Conservation (phyloP, 2,329 filamentous ascomycete species). For the Fusarium tanahbumbuense region DNA sequence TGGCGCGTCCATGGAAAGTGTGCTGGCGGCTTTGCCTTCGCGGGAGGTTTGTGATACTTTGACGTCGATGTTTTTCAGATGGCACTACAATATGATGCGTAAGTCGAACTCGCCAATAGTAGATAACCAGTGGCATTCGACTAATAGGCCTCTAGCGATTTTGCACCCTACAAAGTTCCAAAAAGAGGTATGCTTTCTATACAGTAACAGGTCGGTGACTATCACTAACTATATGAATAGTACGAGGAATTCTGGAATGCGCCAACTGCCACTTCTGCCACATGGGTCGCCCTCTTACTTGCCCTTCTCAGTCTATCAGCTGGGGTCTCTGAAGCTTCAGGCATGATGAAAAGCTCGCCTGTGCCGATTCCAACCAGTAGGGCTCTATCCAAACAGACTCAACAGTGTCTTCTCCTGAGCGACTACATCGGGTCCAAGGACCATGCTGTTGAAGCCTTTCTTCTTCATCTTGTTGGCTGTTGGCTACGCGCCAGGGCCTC, state of each 20-base stretch:
- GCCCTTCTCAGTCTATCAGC: slow-evolving; percentile 56
- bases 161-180: slow-evolving; percentile 48
- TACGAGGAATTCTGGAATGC: slow-evolving; percentile 59
- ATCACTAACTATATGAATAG: slow-evolving; percentile 21
- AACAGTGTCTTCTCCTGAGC: slow-evolving; percentile 58
- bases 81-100: slow-evolving; percentile 43
- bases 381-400: slow-evolving; percentile 46
- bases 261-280: slow-evolving; percentile 41
- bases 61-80: slow-evolving; percentile 49
- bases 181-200: slow-evolving; percentile 27
- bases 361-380: slow-evolving; percentile 29
- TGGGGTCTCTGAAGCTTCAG: slow-evolving; percentile 47
- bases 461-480: slow-evolving; percentile 55
- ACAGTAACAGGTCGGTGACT: neutral
- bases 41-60: slow-evolving; percentile 47
- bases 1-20: slow-evolving; percentile 9
- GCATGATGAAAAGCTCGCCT: slow-evolving; percentile 28
- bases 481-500: slow-evolving; percentile 44
- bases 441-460: slow-evolving; percentile 58
- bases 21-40: slow-evolving; percentile 41
- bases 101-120: slow-evolving; percentile 8
- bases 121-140: too few species aligned
- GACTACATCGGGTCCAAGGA: slow-evolving; percentile 56
- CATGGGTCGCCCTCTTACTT: slow-evolving; percentile 61
- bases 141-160: slow-evolving; percentile 26